phyloP scores from a whole-genome alignment of 805 yeast species.

The Candida ficus region DNA sequence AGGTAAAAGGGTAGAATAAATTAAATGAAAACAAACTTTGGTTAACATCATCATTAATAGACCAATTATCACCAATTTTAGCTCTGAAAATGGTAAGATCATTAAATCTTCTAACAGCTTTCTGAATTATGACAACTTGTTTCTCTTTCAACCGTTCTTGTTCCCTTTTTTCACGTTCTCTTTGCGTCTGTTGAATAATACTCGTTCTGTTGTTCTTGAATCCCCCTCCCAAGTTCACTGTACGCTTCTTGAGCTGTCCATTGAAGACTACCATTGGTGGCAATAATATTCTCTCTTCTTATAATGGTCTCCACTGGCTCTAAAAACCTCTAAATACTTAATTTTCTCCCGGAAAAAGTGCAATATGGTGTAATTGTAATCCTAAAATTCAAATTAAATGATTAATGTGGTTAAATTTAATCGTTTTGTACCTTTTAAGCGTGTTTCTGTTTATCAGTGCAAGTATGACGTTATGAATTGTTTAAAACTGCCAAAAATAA shows the following conservation, averaged over 20 bases:
- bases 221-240: constrained; percentile 55
- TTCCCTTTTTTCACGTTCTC: constrained; percentile 65
- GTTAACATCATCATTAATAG: background rate
- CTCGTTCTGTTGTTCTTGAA: constrained; percentile 31
- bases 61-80: constrained; percentile 21
- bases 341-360: too few relatives aligned
- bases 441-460: background rate
- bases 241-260: constrained; percentile 55
- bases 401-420: too few relatives aligned
- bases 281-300: background rate
- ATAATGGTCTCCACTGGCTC: too few relatives aligned
- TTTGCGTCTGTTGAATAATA: constrained; percentile 58
- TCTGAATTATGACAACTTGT: constrained; percentile 49
- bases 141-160: constrained; percentile 41
- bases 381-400: too few relatives aligned
- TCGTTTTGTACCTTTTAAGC: too few relatives aligned
- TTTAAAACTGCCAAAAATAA: background rate
- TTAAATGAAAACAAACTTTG: constrained; percentile 23
- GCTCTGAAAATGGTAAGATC: constrained; percentile 27
- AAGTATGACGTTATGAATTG: too few relatives aligned
- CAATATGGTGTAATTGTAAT: too few relatives aligned
- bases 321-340: background rate
- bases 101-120: constrained; percentile 36
- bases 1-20: constrained; percentile 26
- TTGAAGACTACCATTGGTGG: constrained; percentile 47